phyloP scores from a whole-genome alignment of 768 basidiomycete genomes.

The Suillus lakei region DNA sequence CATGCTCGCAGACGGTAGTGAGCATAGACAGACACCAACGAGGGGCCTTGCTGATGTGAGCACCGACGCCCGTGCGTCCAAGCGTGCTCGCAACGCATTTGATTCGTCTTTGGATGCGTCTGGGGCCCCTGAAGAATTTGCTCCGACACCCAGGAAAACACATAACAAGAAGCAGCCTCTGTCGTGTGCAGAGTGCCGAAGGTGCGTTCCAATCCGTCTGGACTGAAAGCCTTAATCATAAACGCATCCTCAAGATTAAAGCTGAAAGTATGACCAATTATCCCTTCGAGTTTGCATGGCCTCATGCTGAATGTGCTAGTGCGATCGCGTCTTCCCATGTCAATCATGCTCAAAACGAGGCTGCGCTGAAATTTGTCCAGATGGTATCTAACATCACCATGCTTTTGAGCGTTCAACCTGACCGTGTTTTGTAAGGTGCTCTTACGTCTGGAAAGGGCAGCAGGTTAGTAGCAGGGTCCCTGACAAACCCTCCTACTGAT shows the following conservation, averaged over 20 bases:
- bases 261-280: slow-evolving; percentile 51
- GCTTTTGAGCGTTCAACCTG: slow-evolving; percentile 11
- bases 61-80: slow-evolving; percentile 42
- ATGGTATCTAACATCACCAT: slow-evolving; percentile 42
- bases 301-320: slow-evolving; percentile 40
- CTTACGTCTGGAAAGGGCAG: slow-evolving; percentile 67
- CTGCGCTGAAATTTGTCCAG: slow-evolving; percentile 65
- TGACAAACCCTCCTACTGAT: slow-evolving; percentile 13
- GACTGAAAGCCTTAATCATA: background rate
- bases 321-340: slow-evolving; percentile 69
- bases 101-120: slow-evolving; percentile 17
- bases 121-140: slow-evolving; percentile 18
- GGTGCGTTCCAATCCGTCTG: slow-evolving; percentile 40
- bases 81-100: slow-evolving; percentile 49
- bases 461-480: slow-evolving; percentile 44
- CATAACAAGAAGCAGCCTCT: slow-evolving; percentile 48
- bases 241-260: slow-evolving; percentile 43
- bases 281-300: background rate
- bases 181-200: slow-evolving; percentile 67
- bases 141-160: slow-evolving; percentile 14
- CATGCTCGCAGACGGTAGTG: slow-evolving; percentile 19
- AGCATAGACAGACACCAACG: background rate
- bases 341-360: slow-evolving; percentile 71
- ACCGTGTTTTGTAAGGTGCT: slow-evolving; percentile 44
- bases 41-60: slow-evolving; percentile 15